Evolutionary conservation across 805 yeast species (phyloP), one percentile per base, ranked within the genome.

Genomic region (Candida ipomoeae): DNA sequence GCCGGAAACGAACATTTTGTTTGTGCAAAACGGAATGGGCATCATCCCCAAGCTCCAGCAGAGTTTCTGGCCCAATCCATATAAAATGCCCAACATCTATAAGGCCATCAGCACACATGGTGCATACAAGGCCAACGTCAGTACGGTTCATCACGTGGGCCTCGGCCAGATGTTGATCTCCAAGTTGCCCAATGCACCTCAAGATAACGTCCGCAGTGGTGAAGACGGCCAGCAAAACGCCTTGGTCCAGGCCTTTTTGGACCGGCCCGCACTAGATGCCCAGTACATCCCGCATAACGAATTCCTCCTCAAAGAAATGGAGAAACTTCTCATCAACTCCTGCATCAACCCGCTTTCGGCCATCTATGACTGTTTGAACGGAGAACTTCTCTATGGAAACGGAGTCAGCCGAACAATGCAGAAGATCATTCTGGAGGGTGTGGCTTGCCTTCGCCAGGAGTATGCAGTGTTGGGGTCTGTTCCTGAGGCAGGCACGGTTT

Each of bases 1-100:
- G 29, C 61, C 69, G 2, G 61, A 69, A 2, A 77, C 91, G 1
- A 82, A 81, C 50, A 64, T 90, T 2, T 55, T 91, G 41, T 64
- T 91, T 20, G 58, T 91, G n/a, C 98, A 89, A 49, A 89, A 94
- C 64, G 99, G 90, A 1, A 75, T 90, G 74, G 98, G 98, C 8
- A 74, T 81, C 39, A 63, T 77, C 6, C 87, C 78, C 11, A 73
- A 75, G 50, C 58, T 89, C 10, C 63, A 71, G n/a, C 62, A 67
- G 1, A 62, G 68, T 20, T 65, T 81, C 6, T 87, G 92, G 90
- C 81, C 81, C 3, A 59, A 66, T 2, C 40, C 41, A 1, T 46
- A 53, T 1, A 58, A 55, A 0, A 63, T 81, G 48, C 96, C 97
- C 0, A 73, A 70, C 14, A 52, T 89, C 5, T 81, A 75, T 60